phyloP scores from a whole-genome alignment of 768 basidiomycete species.

The Ramaria rubella region DNA sequence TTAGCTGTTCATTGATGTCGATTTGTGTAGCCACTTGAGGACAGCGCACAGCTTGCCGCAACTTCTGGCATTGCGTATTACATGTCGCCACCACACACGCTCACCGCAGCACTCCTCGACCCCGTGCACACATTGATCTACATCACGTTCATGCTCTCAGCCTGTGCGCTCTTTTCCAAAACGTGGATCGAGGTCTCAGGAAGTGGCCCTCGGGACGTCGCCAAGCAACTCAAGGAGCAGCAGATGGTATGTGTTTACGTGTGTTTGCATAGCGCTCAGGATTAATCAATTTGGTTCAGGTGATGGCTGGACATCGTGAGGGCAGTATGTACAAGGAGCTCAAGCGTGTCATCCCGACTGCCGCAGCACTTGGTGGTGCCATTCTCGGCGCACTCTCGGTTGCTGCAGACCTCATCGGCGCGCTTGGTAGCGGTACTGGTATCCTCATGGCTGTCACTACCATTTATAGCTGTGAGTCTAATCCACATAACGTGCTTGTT shows the following conservation, averaged over 20 bases:
- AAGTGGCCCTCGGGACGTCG: constrained; percentile 90
- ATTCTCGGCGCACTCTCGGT: constrained; percentile 89
- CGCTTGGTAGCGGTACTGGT: constrained; percentile 91
- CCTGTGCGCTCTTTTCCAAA: constrained; percentile 97
- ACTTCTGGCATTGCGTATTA: constrained; percentile 93
- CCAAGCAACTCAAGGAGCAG: constrained; percentile 97
- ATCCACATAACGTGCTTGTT: constrained; percentile 5
- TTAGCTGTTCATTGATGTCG: not conserved
- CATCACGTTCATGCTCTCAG: constrained; percentile 85
- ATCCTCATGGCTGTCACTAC: constrained; percentile 98
- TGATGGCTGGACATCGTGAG: constrained; percentile 77
- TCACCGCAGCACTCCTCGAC: constrained; percentile 81
- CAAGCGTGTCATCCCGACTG: constrained; percentile 95
- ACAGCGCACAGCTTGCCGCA: constrained; percentile 87
- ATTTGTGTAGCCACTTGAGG: constrained; percentile 74
- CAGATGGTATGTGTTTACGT: constrained; percentile 89
- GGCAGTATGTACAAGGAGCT: constrained; percentile 99
- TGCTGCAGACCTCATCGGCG: constrained; percentile 90
- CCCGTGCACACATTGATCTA: constrained; percentile 92
- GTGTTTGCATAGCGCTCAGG: not conserved
- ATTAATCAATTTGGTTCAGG: constrained; percentile 33
- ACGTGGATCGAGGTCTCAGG: constrained; percentile 99
- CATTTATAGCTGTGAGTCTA: constrained; percentile 79
- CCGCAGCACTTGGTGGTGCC: constrained; percentile 96
- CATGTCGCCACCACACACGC: constrained; percentile 95